phyloP scores from a whole-genome alignment of 192 early-diverging fungal genomes.

The Linnemannia exigua region DNA sequence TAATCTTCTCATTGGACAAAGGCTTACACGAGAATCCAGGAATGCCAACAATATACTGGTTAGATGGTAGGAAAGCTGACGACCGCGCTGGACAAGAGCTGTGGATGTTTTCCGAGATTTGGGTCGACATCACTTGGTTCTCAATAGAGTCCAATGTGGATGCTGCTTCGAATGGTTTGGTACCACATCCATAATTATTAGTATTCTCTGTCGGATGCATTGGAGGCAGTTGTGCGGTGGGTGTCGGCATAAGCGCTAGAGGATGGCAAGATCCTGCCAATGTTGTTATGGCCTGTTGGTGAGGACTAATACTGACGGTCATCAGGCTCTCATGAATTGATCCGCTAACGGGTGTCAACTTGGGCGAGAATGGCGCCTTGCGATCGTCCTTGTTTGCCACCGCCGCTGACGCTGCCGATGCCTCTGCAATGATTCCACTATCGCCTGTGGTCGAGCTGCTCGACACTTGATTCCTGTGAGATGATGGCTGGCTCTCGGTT shows the following conservation, averaged over 20 bases:
- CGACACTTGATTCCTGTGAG: not conserved
- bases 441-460: slow-evolving; percentile 9
- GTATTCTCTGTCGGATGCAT: slow-evolving; percentile 9
- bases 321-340: slow-evolving; percentile 22
- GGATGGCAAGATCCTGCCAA: not conserved
- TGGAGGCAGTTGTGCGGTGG: slow-evolving; percentile 11
- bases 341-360: slow-evolving; percentile 9
- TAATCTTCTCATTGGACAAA: slow-evolving; percentile 19
- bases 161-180: not conserved
- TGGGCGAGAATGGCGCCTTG: slow-evolving; percentile 14
- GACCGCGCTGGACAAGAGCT: not conserved
- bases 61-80: not conserved
- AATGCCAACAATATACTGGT: not conserved
- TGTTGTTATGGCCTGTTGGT: not conserved
- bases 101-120: slow-evolving; percentile 34
- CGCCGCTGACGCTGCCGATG: not conserved
- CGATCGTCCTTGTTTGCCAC: slow-evolving; percentile 13
- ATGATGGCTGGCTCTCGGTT: not conserved
- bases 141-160: slow-evolving; percentile 19
- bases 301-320: not conserved
- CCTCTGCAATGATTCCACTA: not conserved
- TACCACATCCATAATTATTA: not conserved
- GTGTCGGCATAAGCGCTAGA: not conserved
- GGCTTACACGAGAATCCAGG: not conserved
- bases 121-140: slow-evolving; percentile 44